A percentile compares a stretch with the other conserved stretches of the same genome.
Evolutionary conservation across 306 rosid species (phyloP).

Genomic region (Geum urbanum): DNA sequence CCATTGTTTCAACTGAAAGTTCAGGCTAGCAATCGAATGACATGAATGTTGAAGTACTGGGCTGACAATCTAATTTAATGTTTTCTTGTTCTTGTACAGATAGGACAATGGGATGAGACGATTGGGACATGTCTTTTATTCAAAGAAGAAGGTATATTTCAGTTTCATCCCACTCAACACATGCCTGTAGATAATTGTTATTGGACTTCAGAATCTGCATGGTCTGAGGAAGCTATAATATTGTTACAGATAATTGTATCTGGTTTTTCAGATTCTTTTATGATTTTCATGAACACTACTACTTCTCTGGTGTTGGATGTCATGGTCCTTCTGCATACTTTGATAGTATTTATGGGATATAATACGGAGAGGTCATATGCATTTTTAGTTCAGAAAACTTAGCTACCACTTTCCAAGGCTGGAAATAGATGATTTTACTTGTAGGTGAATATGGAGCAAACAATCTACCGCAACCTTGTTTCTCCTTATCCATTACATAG

Average conservation of each 20-base stretch:
- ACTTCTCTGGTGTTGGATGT: no score
- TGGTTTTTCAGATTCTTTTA: no score
- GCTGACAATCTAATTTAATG: background rate
- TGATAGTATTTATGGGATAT: no score
- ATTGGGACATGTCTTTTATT: slow-evolving; percentile 71
- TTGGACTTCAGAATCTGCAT: background rate
- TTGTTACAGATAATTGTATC: no score
- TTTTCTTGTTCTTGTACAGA: slow-evolving; percentile 36
- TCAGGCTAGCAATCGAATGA: background rate
- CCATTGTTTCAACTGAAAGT: background rate
- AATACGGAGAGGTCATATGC: no score
- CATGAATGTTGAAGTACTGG: background rate
- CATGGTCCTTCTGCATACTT: no score
- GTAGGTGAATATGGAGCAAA: no score
- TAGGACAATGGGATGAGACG: slow-evolving; percentile 75
- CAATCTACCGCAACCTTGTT: background rate
- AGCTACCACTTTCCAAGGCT: background rate
- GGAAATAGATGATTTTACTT: background rate
- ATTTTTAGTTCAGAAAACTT: background rate
- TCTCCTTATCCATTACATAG: background rate
- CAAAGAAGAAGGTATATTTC: slow-evolving; percentile 53
- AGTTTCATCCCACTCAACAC: background rate
- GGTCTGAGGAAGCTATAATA: background rate
- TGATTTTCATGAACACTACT: no score
- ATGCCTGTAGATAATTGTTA: background rate